Evolutionary conservation across 805 yeast genomes (phyloP).

Genomic region (Candida tammaniensis): DNA sequence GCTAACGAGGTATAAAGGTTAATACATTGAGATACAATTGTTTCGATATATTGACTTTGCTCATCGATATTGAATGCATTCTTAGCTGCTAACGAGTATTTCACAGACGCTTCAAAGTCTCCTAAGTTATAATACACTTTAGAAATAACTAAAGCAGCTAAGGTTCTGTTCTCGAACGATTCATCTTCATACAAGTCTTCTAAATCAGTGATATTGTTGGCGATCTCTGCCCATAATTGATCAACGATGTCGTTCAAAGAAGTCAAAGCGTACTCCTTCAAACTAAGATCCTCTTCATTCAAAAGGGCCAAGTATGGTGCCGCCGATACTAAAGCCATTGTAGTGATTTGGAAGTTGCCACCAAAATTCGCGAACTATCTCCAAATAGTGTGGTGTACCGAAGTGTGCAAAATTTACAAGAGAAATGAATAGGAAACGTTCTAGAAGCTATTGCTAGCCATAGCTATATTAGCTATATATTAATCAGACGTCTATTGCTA

Average conservation of each 20-base stretch:
- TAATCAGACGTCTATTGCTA: too few relatives aligned
- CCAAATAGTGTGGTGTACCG: too few relatives aligned
- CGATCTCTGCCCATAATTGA: constrained; percentile 96
- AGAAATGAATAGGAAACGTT: too few relatives aligned
- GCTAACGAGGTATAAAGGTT: constrained; percentile 72
- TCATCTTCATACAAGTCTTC: constrained; percentile 90
- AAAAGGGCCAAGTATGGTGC: constrained; percentile 89
- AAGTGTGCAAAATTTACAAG: too few relatives aligned
- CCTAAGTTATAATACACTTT: constrained; percentile 90
- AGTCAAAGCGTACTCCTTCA: constrained; percentile 81
- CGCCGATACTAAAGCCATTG: constrained; percentile 73
- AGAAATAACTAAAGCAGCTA: constrained; percentile 91
- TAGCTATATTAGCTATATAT: too few relatives aligned
- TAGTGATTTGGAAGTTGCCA: constrained; percentile 2
- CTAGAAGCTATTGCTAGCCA: too few relatives aligned
- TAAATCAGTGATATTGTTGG: constrained; percentile 81
- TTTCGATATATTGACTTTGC: constrained; percentile 83
- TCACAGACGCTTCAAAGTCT: constrained; percentile 87
- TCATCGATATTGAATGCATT: constrained; percentile 72
- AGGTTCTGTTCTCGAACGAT: constrained; percentile 65
- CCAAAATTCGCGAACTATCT: too few relatives aligned
- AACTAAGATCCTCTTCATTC: constrained; percentile 71
- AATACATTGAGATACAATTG: constrained; percentile 91
- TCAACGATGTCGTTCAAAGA: constrained; percentile 81
- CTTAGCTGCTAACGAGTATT: constrained; percentile 83